These are phyloP conservation scores for Penicillium steckii DNA, from an alignment of 495 filamentous ascomycete species.

Conservation along the genomic window DNA sequence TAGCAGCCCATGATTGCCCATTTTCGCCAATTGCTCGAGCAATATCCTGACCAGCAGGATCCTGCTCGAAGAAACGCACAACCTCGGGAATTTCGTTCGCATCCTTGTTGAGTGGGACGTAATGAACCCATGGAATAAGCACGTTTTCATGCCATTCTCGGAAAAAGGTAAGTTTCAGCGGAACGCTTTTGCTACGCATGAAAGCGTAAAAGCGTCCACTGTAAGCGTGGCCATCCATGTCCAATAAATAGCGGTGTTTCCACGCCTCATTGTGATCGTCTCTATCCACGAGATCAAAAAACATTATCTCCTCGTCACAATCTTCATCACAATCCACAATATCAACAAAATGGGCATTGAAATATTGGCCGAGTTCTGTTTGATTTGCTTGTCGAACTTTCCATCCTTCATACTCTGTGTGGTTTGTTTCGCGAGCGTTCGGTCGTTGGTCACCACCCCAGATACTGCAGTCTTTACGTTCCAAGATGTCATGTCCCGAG, in stretches of 20 bases:
- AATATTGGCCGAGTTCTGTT: neutral
- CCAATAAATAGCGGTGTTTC: constrained; percentile 33
- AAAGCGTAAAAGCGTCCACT: constrained; percentile 52
- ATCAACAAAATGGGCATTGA: constrained; percentile 10
- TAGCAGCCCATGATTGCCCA: constrained; percentile 39
- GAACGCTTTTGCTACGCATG: constrained; percentile 36
- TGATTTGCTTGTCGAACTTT: neutral
- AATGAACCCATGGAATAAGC: constrained; percentile 57
- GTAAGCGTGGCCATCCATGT: constrained; percentile 56
- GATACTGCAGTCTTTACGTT: no score
- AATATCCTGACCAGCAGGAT: constrained; percentile 24
- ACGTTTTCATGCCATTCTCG: constrained; percentile 58
- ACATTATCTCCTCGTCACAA: constrained; percentile 9
- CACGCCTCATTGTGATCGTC: constrained; percentile 10
- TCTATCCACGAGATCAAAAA: constrained; percentile 2
- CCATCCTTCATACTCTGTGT: constrained; percentile 11
- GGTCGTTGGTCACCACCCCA: no score
- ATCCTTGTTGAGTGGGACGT: constrained; percentile 45
- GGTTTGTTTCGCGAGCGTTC: no score
- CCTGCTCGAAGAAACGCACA: constrained; percentile 38
- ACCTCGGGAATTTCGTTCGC: constrained; percentile 46
- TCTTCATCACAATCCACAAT: constrained; percentile 16
- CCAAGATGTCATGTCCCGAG: neutral
- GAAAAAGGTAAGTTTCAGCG: constrained; percentile 49
- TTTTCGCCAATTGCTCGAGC: constrained; percentile 39